Evolutionary conservation across 345 rosid genomes (phyloP).

Genomic region (Eucalyptus decipiens): DNA sequence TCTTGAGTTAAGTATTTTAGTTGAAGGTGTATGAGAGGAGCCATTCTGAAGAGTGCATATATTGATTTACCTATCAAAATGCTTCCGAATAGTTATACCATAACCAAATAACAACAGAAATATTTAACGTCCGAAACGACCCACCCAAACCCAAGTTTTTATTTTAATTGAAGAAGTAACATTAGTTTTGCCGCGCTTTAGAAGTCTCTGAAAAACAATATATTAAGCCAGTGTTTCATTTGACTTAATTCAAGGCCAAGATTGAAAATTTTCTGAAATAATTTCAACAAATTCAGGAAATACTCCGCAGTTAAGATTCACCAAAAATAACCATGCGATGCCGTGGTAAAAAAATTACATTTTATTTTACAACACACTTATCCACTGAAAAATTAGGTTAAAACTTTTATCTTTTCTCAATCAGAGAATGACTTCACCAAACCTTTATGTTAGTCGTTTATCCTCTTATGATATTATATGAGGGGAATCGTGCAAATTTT

Average conservation of each 20-base stretch:
- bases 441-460: not conserved
- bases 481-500: too few species aligned
- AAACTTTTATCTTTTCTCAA: not conserved
- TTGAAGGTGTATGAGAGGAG: not conserved
- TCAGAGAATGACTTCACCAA: not conserved
- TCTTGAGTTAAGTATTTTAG: not conserved
- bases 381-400: not conserved
- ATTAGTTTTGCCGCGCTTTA: not conserved
- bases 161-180: not conserved
- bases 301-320: not conserved
- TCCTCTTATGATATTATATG: not conserved
- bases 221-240: not conserved
- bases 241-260: not conserved
- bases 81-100: not conserved
- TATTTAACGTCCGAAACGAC: not conserved
- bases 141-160: not conserved
- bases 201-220: not conserved
- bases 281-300: not conserved
- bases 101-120: not conserved
- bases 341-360: not conserved
- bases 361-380: not conserved
- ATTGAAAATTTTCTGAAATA: not conserved
- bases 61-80: not conserved
- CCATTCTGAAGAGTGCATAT: not conserved
- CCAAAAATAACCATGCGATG: not conserved